Percentiles rank a stretch among this genome's conserved stretches.
phyloP scores from a whole-genome alignment of 345 rosid species.

The Raphanus raphanistrum region DNA sequence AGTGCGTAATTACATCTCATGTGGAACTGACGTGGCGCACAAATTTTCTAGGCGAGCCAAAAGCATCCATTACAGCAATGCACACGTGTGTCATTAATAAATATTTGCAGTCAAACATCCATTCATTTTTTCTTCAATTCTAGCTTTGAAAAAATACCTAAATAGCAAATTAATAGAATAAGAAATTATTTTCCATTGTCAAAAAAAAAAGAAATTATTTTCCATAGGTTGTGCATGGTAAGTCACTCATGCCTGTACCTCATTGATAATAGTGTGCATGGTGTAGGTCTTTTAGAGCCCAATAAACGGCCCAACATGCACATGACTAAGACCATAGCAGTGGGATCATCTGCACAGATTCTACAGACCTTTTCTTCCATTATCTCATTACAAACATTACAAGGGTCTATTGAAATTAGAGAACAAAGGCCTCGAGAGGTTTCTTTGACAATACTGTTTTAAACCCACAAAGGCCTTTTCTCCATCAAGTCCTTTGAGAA shows the following conservation, averaged over 20 bases:
- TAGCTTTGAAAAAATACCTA: not conserved
- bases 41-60: slow-evolving; percentile 15
- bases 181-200: not conserved
- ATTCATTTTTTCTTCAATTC: not conserved
- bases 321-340: not conserved
- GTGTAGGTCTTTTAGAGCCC: not conserved
- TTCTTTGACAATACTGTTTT: not conserved
- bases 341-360: not conserved
- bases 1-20: slow-evolving; percentile 18
- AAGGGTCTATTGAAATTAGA: not conserved
- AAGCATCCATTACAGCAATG: slow-evolving; percentile 33
- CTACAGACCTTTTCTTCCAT: not conserved
- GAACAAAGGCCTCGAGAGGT: not conserved
- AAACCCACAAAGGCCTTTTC: slow-evolving; percentile 52
- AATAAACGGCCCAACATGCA: not conserved
- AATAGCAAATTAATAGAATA: too few species aligned
- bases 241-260: not conserved
- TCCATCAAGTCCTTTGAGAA: slow-evolving; percentile 71
- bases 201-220: too few species aligned
- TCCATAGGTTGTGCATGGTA: not conserved
- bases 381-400: slow-evolving; percentile 8
- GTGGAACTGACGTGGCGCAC: slow-evolving; percentile 40
- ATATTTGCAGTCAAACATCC: slow-evolving; percentile 22
- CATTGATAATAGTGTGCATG: not conserved
- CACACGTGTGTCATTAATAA: slow-evolving; percentile 25